Percentiles rank a stretch among this genome's conserved stretches.
Conservation (phyloP, 345 rosid species). For the Sapria himalayana region DNA sequence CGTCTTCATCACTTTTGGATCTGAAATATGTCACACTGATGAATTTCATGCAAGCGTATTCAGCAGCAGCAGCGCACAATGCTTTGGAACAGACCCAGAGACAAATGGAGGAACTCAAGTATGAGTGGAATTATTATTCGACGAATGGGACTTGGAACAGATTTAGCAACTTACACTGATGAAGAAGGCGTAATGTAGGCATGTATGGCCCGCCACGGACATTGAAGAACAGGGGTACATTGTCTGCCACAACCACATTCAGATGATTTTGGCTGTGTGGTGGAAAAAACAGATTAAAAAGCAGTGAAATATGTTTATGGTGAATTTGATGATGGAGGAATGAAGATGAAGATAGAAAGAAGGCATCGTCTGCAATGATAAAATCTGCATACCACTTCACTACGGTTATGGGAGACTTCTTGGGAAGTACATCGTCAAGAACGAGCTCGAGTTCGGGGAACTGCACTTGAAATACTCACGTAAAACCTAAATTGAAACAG, state of each 20-base stretch:
- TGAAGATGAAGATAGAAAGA: too few relatives aligned
- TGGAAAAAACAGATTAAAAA: constrained; percentile 1
- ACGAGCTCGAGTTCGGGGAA: constrained; percentile 90
- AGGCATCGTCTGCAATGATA: background rate
- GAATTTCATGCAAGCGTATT: too few relatives aligned
- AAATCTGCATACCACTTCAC: constrained; percentile 50
- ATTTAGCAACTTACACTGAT: constrained; percentile 45
- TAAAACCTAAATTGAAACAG: background rate
- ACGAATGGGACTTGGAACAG: constrained; percentile 2
- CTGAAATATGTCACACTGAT: too few relatives aligned
- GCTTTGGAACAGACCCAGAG: too few relatives aligned
- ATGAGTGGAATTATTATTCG: too few relatives aligned
- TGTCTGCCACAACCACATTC: constrained; percentile 79
- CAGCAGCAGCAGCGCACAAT: too few relatives aligned
- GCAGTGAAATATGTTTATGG: constrained; percentile 1
- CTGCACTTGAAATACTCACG: constrained; percentile 19
- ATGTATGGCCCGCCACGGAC: constrained; percentile 94
- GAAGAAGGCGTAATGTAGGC: constrained; percentile 92
- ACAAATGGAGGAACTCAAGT: too few relatives aligned
- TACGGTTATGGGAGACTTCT: constrained; percentile 74
- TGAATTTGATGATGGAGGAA: too few relatives aligned
- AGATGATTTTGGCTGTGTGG: constrained; percentile 95
- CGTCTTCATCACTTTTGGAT: constrained; percentile 86
- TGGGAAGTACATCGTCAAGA: constrained; percentile 89
- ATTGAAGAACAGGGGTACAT: constrained; percentile 82